Percentiles rank a stretch among this genome's conserved stretches.
Conservation (phyloP, 108 stramenopile species). For the Nannochloropsis salina region DNA sequence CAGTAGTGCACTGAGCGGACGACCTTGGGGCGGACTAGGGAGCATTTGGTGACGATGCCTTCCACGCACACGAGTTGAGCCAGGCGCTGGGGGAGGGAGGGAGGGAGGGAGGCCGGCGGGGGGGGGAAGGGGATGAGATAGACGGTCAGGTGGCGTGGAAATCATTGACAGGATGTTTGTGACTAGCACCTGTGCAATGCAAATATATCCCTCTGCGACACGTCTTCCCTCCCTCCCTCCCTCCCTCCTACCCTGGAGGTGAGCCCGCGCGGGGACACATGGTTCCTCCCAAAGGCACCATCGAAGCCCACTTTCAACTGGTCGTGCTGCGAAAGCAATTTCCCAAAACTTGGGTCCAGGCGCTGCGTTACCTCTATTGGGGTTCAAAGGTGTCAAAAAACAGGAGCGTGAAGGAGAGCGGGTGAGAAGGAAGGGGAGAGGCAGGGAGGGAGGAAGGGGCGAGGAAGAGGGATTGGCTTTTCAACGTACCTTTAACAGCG, state of each 20-base stretch:
- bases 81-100: slow-evolving; percentile 26
- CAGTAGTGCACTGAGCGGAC: slow-evolving; percentile 93
- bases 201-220: background rate
- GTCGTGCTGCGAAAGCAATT: slow-evolving; percentile 42
- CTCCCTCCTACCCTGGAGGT: background rate
- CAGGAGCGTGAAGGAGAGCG: background rate
- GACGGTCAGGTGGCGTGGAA: slow-evolving; percentile 19
- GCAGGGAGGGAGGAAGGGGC: background rate
- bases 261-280: slow-evolving; percentile 49
- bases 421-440: background rate
- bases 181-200: background rate
- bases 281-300: slow-evolving; percentile 51
- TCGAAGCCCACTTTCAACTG: slow-evolving; percentile 55
- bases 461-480: background rate
- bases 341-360: slow-evolving; percentile 51
- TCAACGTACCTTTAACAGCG: background rate
- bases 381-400: background rate
- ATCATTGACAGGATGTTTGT: background rate
- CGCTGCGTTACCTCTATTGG: slow-evolving; percentile 39
- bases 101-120: slow-evolving; percentile 50
- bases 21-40: slow-evolving; percentile 92
- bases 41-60: slow-evolving; percentile 95
- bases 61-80: slow-evolving; percentile 75
- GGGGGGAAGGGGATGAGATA: slow-evolving; percentile 41
- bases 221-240: background rate